Evolutionary conservation across 2,329 filamentous ascomycete genomes (phyloP), one percentile per base, ranked within the genome.

Genomic region (Spiromastix sp.): DNA sequence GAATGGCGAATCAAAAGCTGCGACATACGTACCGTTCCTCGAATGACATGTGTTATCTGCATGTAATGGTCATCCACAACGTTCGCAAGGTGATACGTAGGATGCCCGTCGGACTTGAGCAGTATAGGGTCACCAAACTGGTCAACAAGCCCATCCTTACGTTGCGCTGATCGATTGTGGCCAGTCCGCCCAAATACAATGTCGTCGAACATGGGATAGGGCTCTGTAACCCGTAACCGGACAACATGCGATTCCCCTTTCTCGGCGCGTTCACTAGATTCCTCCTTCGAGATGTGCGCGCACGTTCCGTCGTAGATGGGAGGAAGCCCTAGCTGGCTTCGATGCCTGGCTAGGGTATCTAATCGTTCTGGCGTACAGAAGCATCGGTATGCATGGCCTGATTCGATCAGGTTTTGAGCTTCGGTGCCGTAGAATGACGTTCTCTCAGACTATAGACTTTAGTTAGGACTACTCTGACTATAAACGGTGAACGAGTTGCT

Each of bases 11-110:
- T 30, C 25, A 16, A 26, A 18, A 18, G 8, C 30, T 28, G 19
- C 21, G 4, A 24, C 18, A 4, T 22, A 9, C 71, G 49, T 60
- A 82, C 79, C 17, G 81, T 80, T 35, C 89, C 91, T 27, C 91
- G 79, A 39, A 98, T 83, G 10, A 98, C 91, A 58, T 96, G 89
- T 0, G 87, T 95, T 46, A 98, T 93, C 40, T 84, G 66, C 91
- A 98, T 98, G 41, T 81, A 68, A 56, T 95, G 85, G 52, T 98
- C 91, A 52, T 98, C 91, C 4, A 98, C 80, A 6, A 98, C 89
- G 52, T 96, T 98, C 4, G 91, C 91, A 42, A 98, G 79, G 58
- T 98, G 91, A 52, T 98, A 98, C 0, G 93, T 98, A 0, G 91
- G 91, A 44, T 82, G 82, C 0, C 86, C 87, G 54, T 98, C 91